phyloP scores from a whole-genome alignment of 1,284 basidiomycete species.

The Lignosus rhinocerotis region DNA sequence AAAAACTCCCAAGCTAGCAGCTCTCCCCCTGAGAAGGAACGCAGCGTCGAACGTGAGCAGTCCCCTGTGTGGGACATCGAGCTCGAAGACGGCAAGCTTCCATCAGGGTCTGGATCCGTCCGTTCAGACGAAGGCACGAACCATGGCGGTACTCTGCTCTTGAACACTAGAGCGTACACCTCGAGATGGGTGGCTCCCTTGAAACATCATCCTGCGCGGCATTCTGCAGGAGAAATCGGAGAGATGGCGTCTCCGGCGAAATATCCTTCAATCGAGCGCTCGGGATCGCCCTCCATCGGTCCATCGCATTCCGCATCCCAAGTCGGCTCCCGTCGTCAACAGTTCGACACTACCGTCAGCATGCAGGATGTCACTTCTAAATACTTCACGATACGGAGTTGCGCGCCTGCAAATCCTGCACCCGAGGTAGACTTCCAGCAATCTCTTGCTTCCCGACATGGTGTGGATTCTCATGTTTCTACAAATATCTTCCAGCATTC shows the following conservation, averaged over 20 bases:
- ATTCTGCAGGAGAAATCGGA: not conserved
- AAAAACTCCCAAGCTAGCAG: not conserved
- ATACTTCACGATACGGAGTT: conserved; percentile 7
- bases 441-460: no score
- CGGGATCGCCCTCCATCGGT: conserved; percentile 40
- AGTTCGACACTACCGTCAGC: not conserved
- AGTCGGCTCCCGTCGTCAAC: conserved; percentile 2
- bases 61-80: conserved; percentile 75
- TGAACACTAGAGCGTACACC: conserved; percentile 25
- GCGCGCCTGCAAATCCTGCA: not conserved
- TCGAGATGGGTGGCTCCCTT: conserved; percentile 12
- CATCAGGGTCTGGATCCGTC: conserved; percentile 15
- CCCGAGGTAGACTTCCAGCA: no score
- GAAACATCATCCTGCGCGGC: not conserved
- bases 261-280: not conserved
- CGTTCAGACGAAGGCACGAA: not conserved
- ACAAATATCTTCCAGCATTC: no score
- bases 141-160: conserved; percentile 26
- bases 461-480: no score
- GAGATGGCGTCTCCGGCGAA: not conserved
- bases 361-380: conserved; percentile 2
- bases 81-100: conserved; percentile 31
- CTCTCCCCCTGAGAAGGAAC: not conserved
- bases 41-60: conserved; percentile 16
- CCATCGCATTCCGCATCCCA: conserved; percentile 37